Evolutionary conservation across 2,329 filamentous ascomycete genomes (phyloP).

Genomic region (Clonostachys byssicola): DNA sequence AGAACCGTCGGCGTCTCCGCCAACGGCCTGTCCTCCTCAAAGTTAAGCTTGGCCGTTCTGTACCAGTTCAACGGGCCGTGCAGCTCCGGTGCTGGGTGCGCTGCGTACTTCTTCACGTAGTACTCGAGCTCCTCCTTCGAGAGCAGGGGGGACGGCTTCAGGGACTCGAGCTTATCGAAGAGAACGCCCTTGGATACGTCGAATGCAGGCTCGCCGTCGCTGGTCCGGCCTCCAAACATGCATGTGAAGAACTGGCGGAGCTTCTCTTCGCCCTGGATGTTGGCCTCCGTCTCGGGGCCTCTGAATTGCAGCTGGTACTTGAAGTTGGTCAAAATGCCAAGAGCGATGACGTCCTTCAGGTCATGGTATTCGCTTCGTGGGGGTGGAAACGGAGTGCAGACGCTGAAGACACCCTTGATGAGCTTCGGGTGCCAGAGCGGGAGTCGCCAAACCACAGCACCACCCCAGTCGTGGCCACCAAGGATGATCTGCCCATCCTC

Average conservation of each 20-base stretch:
- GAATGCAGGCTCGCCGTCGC: constrained; percentile 54
- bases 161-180: constrained; percentile 55
- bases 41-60: constrained; percentile 68
- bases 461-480: constrained; percentile 93
- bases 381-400: constrained; percentile 72
- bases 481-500: constrained; percentile 61
- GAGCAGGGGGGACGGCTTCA: constrained; percentile 56
- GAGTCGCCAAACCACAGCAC: constrained; percentile 69
- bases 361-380: constrained; percentile 49
- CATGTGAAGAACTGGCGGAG: constrained; percentile 68
- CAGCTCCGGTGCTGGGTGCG: constrained; percentile 53
- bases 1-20: constrained; percentile 52
- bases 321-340: constrained; percentile 60
- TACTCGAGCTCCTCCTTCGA: constrained; percentile 68
- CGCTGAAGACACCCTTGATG: constrained; percentile 69
- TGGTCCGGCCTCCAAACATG: constrained; percentile 63
- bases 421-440: constrained; percentile 70
- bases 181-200: constrained; percentile 56
- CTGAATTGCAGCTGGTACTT: constrained; percentile 80
- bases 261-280: constrained; percentile 51
- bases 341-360: constrained; percentile 55
- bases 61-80: constrained; percentile 89
- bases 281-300: constrained; percentile 60
- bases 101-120: constrained; percentile 70
- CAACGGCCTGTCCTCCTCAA: constrained; percentile 65